These are phyloP conservation scores for Magnusiomyces magnusii DNA, from an alignment of 1,139 yeast genomes.

Conservation along the genomic window DNA sequence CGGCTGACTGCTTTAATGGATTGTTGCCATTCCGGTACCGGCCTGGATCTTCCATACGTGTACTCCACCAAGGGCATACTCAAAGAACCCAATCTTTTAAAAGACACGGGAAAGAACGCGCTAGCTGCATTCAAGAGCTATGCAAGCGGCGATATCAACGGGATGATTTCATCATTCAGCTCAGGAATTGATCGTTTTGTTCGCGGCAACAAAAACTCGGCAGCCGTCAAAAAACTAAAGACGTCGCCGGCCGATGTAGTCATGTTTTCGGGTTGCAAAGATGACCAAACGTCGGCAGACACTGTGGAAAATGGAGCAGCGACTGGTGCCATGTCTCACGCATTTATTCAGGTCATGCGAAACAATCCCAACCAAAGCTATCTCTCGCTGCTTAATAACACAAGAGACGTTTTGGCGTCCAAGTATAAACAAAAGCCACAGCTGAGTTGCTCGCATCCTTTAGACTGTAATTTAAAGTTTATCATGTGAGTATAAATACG, in stretches of 20 bases:
- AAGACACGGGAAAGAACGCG: slow-evolving; percentile 77
- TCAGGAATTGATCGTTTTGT: slow-evolving; percentile 45
- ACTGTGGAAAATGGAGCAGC: slow-evolving; percentile 67
- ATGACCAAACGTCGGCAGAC: slow-evolving; percentile 73
- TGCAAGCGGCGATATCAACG: slow-evolving; percentile 59
- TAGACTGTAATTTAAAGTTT: slow-evolving; percentile 66
- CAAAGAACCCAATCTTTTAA: slow-evolving; percentile 81
- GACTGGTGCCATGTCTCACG: slow-evolving; percentile 94
- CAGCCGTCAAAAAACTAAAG: slow-evolving; percentile 46
- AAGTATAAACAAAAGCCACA: slow-evolving; percentile 89
- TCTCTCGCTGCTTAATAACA: slow-evolving; percentile 67
- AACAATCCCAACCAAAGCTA: slow-evolving; percentile 68
- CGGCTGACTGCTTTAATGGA: slow-evolving; percentile 84
- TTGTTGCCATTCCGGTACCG: slow-evolving; percentile 93
- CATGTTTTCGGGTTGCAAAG: slow-evolving; percentile 84
- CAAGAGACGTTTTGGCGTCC: slow-evolving; percentile 59
- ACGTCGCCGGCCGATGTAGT: slow-evolving; percentile 86
- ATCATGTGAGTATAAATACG: slow-evolving; percentile 39
- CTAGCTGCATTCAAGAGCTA: slow-evolving; percentile 64
- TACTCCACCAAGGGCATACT: slow-evolving; percentile 88
- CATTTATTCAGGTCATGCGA: slow-evolving; percentile 65
- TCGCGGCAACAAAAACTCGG: slow-evolving; percentile 35
- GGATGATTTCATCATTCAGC: slow-evolving; percentile 39
- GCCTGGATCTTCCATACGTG: slow-evolving; percentile 77
- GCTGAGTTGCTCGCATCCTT: slow-evolving; percentile 75